Evolutionary conservation across 331 rosid genomes (phyloP).

Genomic region (Acacia concinna): DNA sequence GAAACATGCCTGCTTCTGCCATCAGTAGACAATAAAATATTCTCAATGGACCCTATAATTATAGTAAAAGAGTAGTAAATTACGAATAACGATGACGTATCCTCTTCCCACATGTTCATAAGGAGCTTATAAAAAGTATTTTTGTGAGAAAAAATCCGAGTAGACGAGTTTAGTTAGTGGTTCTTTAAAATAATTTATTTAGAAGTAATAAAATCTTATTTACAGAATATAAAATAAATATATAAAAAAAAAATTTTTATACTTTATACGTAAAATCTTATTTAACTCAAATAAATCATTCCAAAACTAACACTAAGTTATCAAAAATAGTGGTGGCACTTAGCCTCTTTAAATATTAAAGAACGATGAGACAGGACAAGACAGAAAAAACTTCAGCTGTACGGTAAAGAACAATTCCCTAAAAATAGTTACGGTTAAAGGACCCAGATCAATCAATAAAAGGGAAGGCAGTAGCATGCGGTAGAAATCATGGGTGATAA

Average conservation of each 20-base stretch:
- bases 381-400: conserved; percentile 4
- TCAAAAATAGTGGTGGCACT: neutral
- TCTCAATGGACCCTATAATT: neutral
- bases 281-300: too few relatives aligned
- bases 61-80: neutral
- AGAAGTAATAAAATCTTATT: too few relatives aligned
- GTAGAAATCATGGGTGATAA: neutral
- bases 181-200: too few relatives aligned
- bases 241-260: too few relatives aligned
- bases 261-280: too few relatives aligned
- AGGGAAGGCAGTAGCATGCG: neutral
- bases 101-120: neutral
- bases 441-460: neutral
- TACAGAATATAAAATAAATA: too few relatives aligned
- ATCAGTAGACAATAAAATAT: neutral
- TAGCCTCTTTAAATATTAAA: neutral
- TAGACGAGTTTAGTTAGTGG: neutral
- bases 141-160: neutral
- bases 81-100: neutral
- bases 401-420: conserved; percentile 22
- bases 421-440: neutral
- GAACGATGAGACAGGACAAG: neutral
- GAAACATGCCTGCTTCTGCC: neutral
- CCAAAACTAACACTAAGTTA: too few relatives aligned
- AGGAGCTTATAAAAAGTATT: neutral